Evolutionary conservation across 768 basidiomycete species (phyloP), one percentile per base, ranked within the genome.

Genomic region (Tephrocybe rancida): DNA sequence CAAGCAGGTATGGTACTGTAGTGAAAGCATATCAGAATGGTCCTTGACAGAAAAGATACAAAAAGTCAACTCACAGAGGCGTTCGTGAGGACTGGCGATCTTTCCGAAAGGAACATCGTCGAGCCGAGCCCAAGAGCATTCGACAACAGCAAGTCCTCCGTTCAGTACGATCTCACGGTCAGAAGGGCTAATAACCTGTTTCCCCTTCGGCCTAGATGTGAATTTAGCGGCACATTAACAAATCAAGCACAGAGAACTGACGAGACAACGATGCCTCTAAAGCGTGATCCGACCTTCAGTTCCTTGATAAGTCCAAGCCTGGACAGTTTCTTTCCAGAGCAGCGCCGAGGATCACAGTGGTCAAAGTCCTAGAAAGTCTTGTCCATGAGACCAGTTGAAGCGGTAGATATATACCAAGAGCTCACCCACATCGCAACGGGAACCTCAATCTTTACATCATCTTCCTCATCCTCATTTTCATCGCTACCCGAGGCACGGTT

Each of bases 381-480:
- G 47, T 50, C 10, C 22, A 27, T 41, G 24, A 54, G 43, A 26
- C 18, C 24, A 44, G 18, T 42, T 42, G 14, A 21, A 32, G 38
- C 35, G 21, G 46, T 4, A 29, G 27, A 52, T 26, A 35, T 8
- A 11, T 44, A 37, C 9, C n/a, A 44, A 19, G 41, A 42, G 78
- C 94, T 70, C 52, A 89, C 94, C 95, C 95, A 98, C 95, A 98
- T 98, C 30, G 92, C 95, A 3, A 97, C 87, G 2, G 93, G 92
- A 10, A 97, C 84, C 18, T 79, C 72, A 34, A 84, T 83, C 35
- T 58, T 59, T 2, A 73, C 62, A 16, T 70, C 64, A 7, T 67
- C 63, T 25, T 65, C 66, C n/a, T 57, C 56, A 29, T 50, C 63
- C 14, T 64, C 68, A 24, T 67, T 71, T 14, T 30, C 27, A 21